A percentile compares a stretch with the other conserved stretches of the same genome.
These are phyloP conservation scores for Hyaloperonospora brassicae DNA, from an alignment of 352 stramenopile species.

Conservation along the genomic window DNA sequence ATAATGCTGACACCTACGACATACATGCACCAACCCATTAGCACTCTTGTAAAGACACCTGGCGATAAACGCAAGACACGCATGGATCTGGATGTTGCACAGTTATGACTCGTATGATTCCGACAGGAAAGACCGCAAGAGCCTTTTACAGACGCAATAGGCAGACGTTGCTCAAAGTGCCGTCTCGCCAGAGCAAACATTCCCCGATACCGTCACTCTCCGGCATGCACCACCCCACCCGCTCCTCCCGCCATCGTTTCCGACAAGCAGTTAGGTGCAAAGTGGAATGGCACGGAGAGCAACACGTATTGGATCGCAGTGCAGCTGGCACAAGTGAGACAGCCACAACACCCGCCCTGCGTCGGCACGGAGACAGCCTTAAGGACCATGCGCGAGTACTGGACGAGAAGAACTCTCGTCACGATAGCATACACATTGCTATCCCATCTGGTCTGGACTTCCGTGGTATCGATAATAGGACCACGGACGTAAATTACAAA, in stretches of 20 bases:
- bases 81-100: conserved; percentile 64
- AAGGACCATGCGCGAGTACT: conserved; percentile 83
- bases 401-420: conserved; percentile 75
- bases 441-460: conserved; percentile 83
- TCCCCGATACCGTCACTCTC: conserved; percentile 11
- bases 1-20: conserved; percentile 19
- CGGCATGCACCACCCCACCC: conserved; percentile 3
- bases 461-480: conserved; percentile 39
- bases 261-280: conserved; percentile 25
- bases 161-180: conserved; percentile 23
- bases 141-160: conserved; percentile 56
- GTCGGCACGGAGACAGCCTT: conserved; percentile 83
- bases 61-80: conserved; percentile 22
- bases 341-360: conserved; percentile 39
- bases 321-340: conserved; percentile 15
- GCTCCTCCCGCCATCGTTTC: conserved; percentile 22
- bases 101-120: conserved; percentile 92
- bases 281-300: conserved; percentile 10
- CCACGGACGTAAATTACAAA: conserved; percentile 59
- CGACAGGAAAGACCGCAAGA: conserved; percentile 65
- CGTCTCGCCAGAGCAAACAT: conserved; percentile 24
- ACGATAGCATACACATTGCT: conserved; percentile 63
- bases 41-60: too few relatives aligned
- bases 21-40: conserved; percentile 9
- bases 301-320: conserved; percentile 25